Conservation (phyloP, 768 basidiomycete genomes). For the Termitomyces sp. region DNA sequence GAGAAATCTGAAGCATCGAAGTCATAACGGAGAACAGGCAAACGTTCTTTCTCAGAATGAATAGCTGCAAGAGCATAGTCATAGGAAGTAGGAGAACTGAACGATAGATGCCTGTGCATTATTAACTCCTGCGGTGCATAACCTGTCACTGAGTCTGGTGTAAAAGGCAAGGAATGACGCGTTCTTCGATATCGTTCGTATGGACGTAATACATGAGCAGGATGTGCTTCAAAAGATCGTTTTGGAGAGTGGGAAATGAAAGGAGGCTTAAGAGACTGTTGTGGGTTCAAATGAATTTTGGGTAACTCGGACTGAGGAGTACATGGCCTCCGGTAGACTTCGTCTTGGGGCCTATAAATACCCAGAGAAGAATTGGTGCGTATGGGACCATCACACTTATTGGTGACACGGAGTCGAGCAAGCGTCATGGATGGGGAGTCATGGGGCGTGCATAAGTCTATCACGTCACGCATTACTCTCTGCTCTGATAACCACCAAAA, state of each 20-base stretch:
- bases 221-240: neutral
- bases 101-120: neutral
- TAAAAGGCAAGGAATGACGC: neutral
- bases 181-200: conserved; percentile 1
- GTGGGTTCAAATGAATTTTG: neutral
- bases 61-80: neutral
- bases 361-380: conserved; percentile 4
- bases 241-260: neutral
- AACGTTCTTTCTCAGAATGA: neutral
- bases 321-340: neutral
- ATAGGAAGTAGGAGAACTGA: neutral
- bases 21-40: neutral
- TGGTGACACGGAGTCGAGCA: conserved; percentile 36
- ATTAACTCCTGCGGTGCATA: neutral
- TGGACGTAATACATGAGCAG: neutral
- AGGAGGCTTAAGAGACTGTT: conserved; percentile 1
- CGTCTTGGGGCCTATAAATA: neutral
- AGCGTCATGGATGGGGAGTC: conserved; percentile 36
- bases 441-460: conserved; percentile 13
- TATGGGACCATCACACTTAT: conserved; percentile 25
- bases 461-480: neutral
- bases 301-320: neutral
- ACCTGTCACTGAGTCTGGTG: neutral
- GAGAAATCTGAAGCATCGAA: neutral
- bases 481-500: neutral